Conservation (phyloP, 495 filamentous ascomycete genomes). For the Terfezia claveryi region DNA sequence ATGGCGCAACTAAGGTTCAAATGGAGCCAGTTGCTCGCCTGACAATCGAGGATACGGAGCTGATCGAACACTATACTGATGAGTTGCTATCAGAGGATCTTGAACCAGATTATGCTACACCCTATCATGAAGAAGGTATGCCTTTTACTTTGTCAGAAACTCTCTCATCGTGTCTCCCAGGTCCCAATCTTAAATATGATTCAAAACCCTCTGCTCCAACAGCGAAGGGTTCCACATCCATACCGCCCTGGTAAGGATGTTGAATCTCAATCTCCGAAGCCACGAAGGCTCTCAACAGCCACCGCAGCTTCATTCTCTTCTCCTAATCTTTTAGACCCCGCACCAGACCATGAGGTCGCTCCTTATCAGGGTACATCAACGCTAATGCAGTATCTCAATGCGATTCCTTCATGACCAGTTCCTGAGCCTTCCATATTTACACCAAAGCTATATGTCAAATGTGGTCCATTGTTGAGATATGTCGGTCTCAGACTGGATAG, state of each 20-base stretch:
- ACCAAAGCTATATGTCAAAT: conserved; percentile 64
- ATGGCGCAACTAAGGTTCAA: not conserved
- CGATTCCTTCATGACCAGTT: conserved; percentile 13
- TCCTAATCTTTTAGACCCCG: conserved; percentile 1
- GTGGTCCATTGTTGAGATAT: conserved; percentile 75
- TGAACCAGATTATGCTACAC: conserved; percentile 9
- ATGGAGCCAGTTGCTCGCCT: conserved; percentile 12
- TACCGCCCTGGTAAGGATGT: not conserved
- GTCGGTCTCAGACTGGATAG: conserved; percentile 48
- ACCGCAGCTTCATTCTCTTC: not conserved
- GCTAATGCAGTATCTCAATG: conserved; percentile 14
- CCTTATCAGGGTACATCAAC: conserved; percentile 11
- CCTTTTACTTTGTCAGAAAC: not conserved
- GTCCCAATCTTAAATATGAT: not conserved
- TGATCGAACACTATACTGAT: not conserved
- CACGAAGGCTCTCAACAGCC: conserved; percentile 1
- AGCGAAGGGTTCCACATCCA: not conserved
- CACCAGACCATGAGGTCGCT: conserved; percentile 1
- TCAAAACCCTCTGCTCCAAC: not conserved
- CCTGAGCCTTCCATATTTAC: conserved; percentile 48
- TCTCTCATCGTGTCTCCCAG: not conserved
- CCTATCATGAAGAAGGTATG: conserved; percentile 2
- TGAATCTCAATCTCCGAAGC: not conserved
- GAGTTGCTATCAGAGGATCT: conserved; percentile 1
- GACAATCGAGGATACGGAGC: conserved; percentile 12